A percentile compares a stretch with the other conserved stretches of the same genome.
Evolutionary conservation across 2,329 filamentous ascomycete genomes (phyloP).

Genomic region (Tolypocladium nubicola): DNA sequence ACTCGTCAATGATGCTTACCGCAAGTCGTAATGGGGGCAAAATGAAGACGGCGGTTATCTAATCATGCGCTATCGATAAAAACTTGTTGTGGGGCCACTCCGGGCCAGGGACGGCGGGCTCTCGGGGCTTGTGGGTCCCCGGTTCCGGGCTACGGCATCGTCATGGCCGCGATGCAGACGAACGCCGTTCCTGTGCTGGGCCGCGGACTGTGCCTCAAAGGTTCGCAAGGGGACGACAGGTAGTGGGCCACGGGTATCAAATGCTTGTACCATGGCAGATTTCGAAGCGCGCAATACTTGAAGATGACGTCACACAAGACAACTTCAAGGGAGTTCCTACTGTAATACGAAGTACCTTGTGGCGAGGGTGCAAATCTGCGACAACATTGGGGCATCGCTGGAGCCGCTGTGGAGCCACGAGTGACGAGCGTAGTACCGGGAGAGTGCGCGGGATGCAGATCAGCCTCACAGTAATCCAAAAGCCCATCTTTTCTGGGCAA

Average conservation of each 20-base stretch:
- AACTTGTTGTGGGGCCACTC: neutral
- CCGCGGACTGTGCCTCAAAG: neutral
- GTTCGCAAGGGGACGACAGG: neutral
- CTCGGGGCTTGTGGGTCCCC: neutral
- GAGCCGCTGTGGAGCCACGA: neutral
- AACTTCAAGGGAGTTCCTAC: neutral
- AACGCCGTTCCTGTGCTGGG: neutral
- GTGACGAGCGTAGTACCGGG: neutral
- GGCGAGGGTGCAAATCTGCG: neutral
- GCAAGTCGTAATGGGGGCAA: neutral
- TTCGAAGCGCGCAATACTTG: neutral
- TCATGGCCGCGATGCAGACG: neutral
- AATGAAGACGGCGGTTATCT: neutral
- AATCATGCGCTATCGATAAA: constrained; percentile 1
- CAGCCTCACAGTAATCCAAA: neutral
- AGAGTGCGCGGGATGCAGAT: neutral
- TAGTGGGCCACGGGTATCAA: neutral
- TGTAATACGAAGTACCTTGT: too few species aligned
- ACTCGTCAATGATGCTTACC: neutral
- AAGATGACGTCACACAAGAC: neutral
- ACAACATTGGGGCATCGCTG: neutral
- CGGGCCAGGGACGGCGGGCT: neutral
- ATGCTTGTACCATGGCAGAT: neutral
- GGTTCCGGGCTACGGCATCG: neutral
- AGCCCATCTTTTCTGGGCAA: neutral